phyloP scores from a whole-genome alignment of 148 eudicot genomes.

The Talinum fruticosum region DNA sequence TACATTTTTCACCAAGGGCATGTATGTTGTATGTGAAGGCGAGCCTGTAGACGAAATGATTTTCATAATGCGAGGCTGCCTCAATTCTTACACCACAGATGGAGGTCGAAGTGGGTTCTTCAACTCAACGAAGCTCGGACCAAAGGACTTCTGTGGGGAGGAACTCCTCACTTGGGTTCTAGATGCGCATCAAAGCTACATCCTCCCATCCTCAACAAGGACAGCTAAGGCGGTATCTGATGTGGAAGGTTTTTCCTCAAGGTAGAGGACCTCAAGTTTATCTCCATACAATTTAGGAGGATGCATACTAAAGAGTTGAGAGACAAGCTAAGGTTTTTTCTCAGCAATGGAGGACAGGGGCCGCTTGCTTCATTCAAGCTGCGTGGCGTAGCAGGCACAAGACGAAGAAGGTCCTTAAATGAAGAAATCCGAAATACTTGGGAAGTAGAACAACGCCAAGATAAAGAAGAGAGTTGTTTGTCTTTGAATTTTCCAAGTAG shows the following conservation, averaged over 20 bases:
- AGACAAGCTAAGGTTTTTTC: slow-evolving; percentile 49
- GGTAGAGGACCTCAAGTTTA: slow-evolving; percentile 45
- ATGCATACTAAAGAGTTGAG: slow-evolving; percentile 45
- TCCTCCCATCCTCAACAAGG: slow-evolving; percentile 55
- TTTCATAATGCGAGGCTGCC: slow-evolving; percentile 58
- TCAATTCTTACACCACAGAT: slow-evolving; percentile 50
- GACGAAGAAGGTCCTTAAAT: slow-evolving; percentile 15
- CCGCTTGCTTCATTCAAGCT: slow-evolving; percentile 52
- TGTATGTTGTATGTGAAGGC: slow-evolving; percentile 42
- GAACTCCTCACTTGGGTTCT: slow-evolving; percentile 59
- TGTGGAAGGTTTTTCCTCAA: slow-evolving; percentile 44
- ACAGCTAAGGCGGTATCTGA: slow-evolving; percentile 49
- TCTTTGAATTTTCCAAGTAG: neutral
- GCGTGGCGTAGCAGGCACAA: slow-evolving; percentile 46
- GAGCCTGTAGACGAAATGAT: slow-evolving; percentile 59
- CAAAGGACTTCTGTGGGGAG: slow-evolving; percentile 58
- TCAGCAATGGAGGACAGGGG: slow-evolving; percentile 68
- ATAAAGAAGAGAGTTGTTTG: neutral
- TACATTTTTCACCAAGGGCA: slow-evolving; percentile 41
- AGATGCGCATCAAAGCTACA: slow-evolving; percentile 38
- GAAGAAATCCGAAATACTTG: neutral
- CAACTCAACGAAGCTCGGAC: slow-evolving; percentile 45
- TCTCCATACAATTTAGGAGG: slow-evolving; percentile 42
- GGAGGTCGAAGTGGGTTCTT: slow-evolving; percentile 57
- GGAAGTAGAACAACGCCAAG: neutral